Conservation (phyloP, 129 eudicot genomes). For the Solidago caesia region DNA sequence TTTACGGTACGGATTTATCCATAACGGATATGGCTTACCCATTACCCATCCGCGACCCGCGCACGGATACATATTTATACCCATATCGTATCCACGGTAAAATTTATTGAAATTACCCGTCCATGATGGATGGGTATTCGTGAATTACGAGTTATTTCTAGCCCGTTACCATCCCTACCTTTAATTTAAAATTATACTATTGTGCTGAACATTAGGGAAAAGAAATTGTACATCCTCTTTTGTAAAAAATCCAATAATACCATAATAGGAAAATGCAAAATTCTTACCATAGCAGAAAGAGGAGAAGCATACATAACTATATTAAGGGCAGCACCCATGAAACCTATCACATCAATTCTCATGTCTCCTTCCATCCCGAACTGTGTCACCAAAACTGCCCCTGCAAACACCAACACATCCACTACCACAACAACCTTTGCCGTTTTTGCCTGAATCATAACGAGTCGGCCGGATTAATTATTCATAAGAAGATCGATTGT, state of each 20-base stretch:
- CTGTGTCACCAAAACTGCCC: constrained; percentile 34
- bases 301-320: constrained; percentile 71
- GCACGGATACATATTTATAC: no score
- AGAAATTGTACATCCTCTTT: no score
- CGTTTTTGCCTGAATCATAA: constrained; percentile 39
- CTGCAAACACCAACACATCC: constrained; percentile 43
- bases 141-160: no score
- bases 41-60: no score
- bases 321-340: constrained; percentile 54
- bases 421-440: constrained; percentile 33
- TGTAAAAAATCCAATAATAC: not conserved
- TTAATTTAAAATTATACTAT: no score
- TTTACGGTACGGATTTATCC: no score
- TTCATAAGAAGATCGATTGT: not conserved
- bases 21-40: no score
- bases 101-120: no score
- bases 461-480: not conserved
- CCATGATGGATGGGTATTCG: no score
- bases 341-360: constrained; percentile 54
- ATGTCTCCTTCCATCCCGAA: constrained; percentile 43
- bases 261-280: not conserved
- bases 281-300: constrained; percentile 66
- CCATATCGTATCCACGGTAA: no score
- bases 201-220: not conserved
- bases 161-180: no score